phyloP scores from a whole-genome alignment of 2,329 filamentous ascomycete species.

The Calonectria naviculata region DNA sequence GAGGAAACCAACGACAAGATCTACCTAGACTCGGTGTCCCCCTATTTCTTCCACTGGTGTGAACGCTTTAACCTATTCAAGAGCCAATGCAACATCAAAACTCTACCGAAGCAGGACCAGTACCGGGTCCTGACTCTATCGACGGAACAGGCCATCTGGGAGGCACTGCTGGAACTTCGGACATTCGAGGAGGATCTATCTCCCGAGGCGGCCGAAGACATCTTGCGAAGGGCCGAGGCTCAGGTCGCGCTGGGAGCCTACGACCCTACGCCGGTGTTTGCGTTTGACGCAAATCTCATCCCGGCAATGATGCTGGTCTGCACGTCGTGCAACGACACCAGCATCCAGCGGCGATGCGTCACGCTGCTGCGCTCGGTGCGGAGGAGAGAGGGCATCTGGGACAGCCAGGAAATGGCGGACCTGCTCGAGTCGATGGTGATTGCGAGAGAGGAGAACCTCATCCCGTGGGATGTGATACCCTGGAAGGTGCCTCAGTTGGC shows the following conservation, averaged over 20 bases:
- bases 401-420: constrained; percentile 33
- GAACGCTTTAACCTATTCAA: constrained; percentile 14
- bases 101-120: constrained; percentile 13
- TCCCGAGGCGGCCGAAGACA: constrained; percentile 8
- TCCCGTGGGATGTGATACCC: constrained; percentile 12
- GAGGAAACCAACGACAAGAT: not conserved
- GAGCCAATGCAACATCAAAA: not conserved
- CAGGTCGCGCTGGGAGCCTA: constrained; percentile 8
- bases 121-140: constrained; percentile 11
- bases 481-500: constrained; percentile 21
- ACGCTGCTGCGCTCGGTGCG: constrained; percentile 20
- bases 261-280: constrained; percentile 17
- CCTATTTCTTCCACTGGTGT: constrained; percentile 11
- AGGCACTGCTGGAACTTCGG: not conserved
- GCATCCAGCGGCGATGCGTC: constrained; percentile 21
- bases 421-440: constrained; percentile 27
- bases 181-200: constrained; percentile 1
- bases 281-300: constrained; percentile 29
- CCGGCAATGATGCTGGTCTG: constrained; percentile 26
- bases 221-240: constrained; percentile 20
- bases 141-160: constrained; percentile 19
- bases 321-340: constrained; percentile 15
- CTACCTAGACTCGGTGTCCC: constrained; percentile 6
- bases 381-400: constrained; percentile 36
- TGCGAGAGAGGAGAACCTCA: constrained; percentile 11